A percentile compares a stretch with the other conserved stretches of the same genome.
Evolutionary conservation across 1,139 yeast species (phyloP).

Genomic region (Lodderomyces orthopsilosis): DNA sequence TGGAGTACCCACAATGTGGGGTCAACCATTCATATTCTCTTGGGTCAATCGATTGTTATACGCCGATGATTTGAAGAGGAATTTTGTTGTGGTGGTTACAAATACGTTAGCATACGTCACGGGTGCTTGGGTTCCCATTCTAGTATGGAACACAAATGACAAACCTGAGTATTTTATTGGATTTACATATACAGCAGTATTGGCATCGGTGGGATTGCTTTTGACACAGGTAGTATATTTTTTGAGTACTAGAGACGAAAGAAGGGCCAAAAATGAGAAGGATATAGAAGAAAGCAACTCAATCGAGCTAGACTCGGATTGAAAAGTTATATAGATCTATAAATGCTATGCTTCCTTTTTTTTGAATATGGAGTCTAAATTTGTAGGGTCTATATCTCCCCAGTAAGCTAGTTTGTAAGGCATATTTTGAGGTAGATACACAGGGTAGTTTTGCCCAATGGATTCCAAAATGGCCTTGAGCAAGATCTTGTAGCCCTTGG

Average conservation of each 20-base stretch:
- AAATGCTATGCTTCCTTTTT: not conserved
- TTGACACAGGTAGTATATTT: constrained; percentile 31
- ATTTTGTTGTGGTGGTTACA: constrained; percentile 48
- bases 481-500: constrained; percentile 55
- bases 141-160: constrained; percentile 51
- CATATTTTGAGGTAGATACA: constrained; percentile 38
- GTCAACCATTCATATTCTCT: constrained; percentile 47
- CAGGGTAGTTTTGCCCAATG: constrained; percentile 47
- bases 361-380: constrained; percentile 11
- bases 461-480: constrained; percentile 39
- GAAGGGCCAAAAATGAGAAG: constrained; percentile 2
- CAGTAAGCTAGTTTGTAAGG: constrained; percentile 34
- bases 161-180: constrained; percentile 49
- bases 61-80: constrained; percentile 48
- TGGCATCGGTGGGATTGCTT: constrained; percentile 39
- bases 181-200: constrained; percentile 47
- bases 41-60: constrained; percentile 51
- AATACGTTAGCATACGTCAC: constrained; percentile 53
- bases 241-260: constrained; percentile 33
- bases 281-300: constrained; percentile 1
- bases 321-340: constrained; percentile 1
- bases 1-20: constrained; percentile 46
- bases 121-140: constrained; percentile 46
- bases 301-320: constrained; percentile 1
- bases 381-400: constrained; percentile 25